Base-by-base conservation (phyloP, 1,284 basidiomycete genomes). In the Boletus smithii region DNA sequence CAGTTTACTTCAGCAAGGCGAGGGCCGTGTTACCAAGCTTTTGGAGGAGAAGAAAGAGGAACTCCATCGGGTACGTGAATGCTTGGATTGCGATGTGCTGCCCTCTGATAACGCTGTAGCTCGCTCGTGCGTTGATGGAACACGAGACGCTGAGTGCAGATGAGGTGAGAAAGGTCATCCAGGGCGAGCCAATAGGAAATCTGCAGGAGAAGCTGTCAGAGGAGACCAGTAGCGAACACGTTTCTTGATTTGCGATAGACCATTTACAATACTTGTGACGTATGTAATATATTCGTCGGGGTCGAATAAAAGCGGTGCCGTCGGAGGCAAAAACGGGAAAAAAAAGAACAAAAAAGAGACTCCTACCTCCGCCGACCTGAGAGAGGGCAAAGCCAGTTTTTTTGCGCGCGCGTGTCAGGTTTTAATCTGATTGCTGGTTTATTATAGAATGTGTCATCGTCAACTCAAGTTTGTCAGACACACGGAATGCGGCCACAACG, bases 141-240 rank as follows among this genome's bases (percentile, higher is more conserved):
- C 87, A 95, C 69, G 94, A 97, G 74, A 97, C 94, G n/a, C 73
- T 97, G 52, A 83, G 85, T 55, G 75, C 81, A 33, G 84, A 89
- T 17, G 92, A 97, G 68, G 94, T 97, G 17, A 73, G 76, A 62
- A 83, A 81, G 69, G 87, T 93, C n/a, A 80, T 95, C 62, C 81
- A 77, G 49, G 91, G 91, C 30, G 83, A 92, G 67, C 73, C 77
- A 50, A 85, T 95, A 63, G 79, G 82, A 48, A 76, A 73, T 50
- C 74, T 88, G 54, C 68, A 74, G 51, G 83, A 87, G 57, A 77
- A 82, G 37, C 64, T 88, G 51, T 72, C 79, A 47, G 79, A n/a
- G n/a, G n/a, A n/a, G n/a, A n/a, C n/a, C n/a, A n/a, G n/a, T n/a
- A n/a, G n/a, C n/a, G n/a, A n/a, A n/a, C n/a, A n/a, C n/a, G n/a